These are phyloP conservation scores for Jaapia argillacea DNA, from an alignment of 768 basidiomycete genomes.

Conservation along the genomic window DNA sequence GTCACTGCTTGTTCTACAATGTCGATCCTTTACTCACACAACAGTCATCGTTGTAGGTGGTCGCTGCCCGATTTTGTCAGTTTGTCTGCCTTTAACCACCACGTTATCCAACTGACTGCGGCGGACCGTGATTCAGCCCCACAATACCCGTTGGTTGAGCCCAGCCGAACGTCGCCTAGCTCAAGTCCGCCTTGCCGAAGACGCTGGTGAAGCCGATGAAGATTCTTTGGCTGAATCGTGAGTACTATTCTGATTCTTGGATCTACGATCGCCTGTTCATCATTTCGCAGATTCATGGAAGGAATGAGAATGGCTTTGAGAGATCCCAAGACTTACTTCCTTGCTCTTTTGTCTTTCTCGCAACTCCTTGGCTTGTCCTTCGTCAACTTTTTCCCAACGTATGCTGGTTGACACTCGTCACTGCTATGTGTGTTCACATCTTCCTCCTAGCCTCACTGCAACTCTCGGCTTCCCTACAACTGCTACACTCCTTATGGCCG, in stretches of 20 bases:
- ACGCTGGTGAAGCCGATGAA: conserved; percentile 43
- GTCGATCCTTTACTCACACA: conserved; percentile 22
- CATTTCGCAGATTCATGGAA: conserved; percentile 2
- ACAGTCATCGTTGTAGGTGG: conserved; percentile 6
- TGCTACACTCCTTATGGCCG: conserved; percentile 61
- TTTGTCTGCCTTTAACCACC: background rate
- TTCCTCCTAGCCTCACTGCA: conserved; percentile 30
- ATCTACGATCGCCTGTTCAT: background rate
- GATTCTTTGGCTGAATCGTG: conserved; percentile 27
- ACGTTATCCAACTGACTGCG: background rate
- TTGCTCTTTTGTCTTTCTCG: conserved; percentile 53
- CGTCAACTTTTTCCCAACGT: conserved; percentile 73
- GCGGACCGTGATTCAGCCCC: conserved; percentile 7
- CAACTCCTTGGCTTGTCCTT: conserved; percentile 60
- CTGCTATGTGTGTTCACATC: background rate
- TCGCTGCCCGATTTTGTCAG: conserved; percentile 5
- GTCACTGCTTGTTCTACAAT: conserved; percentile 51
- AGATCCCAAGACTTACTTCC: conserved; percentile 83
- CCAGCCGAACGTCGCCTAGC: conserved; percentile 48
- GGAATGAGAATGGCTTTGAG: conserved; percentile 51
- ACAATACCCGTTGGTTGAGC: conserved; percentile 50
- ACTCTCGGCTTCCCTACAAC: conserved; percentile 65
- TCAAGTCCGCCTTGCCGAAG: conserved; percentile 51
- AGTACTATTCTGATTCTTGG: conserved; percentile 9
- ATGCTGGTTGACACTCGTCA: background rate